A percentile compares a stretch with the other conserved stretches of the same genome.
These are phyloP conservation scores for Phlebopus sp. DNA, from an alignment of 1,284 basidiomycete species.

Conservation along the genomic window DNA sequence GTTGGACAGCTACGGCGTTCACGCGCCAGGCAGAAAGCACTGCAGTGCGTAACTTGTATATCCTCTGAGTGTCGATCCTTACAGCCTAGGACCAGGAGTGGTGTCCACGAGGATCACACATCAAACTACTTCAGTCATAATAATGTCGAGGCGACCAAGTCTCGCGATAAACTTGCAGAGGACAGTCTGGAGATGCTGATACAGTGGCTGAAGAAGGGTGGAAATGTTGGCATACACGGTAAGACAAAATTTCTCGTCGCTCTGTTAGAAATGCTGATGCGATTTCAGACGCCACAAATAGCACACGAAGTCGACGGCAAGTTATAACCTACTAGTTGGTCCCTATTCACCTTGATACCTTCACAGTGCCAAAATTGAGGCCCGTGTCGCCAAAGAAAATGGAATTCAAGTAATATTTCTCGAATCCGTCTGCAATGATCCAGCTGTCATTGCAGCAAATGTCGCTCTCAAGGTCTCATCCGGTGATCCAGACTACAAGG, in stretches of 20 bases:
- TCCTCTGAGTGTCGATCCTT: slow-evolving; percentile 7
- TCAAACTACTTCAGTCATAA: slow-evolving; percentile 90
- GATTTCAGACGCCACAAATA: slow-evolving; percentile 86
- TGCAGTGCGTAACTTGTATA: slow-evolving; percentile 51
- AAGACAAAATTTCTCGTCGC: slow-evolving; percentile 20
- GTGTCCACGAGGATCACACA: slow-evolving; percentile 87
- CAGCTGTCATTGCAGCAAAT: slow-evolving; percentile 91
- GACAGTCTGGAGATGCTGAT: slow-evolving; percentile 97
- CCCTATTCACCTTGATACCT: slow-evolving; percentile 6
- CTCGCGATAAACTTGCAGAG: slow-evolving; percentile 82
- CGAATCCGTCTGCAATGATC: slow-evolving; percentile 94
- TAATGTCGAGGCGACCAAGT: slow-evolving; percentile 76
- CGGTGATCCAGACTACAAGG: slow-evolving; percentile 97
- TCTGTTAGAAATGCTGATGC: slow-evolving; percentile 14
- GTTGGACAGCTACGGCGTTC: slow-evolving; percentile 93
- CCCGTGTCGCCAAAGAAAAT: slow-evolving; percentile 84
- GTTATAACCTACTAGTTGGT: slow-evolving; percentile 10
- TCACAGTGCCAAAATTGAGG: slow-evolving; percentile 74
- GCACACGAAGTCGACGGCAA: slow-evolving; percentile 73
- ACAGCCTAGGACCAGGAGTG: slow-evolving; percentile 46
- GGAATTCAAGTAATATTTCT: slow-evolving; percentile 92
- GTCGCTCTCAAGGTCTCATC: slow-evolving; percentile 94
- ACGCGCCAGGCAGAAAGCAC: slow-evolving; percentile 75
- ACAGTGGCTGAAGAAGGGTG: slow-evolving; percentile 90
- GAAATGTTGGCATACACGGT: slow-evolving; percentile 99